A percentile compares a stretch with the other conserved stretches of the same genome.
phyloP scores from a whole-genome alignment of 2,329 filamentous ascomycete species.

The Trichoderma arundinaceum region DNA sequence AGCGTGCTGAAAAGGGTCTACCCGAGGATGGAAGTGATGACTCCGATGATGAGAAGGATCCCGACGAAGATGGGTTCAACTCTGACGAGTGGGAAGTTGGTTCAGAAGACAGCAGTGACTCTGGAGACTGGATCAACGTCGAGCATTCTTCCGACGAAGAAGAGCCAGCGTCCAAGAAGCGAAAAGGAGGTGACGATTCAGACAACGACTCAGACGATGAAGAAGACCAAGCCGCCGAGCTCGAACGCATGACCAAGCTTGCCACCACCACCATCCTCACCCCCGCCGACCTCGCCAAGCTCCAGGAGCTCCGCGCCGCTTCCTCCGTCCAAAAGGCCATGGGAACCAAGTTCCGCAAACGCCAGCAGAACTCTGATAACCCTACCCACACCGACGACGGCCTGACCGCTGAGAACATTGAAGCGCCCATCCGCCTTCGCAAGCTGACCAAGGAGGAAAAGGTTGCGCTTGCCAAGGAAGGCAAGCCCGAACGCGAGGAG shows the following conservation, averaged over 20 bases:
- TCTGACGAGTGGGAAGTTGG: constrained; percentile 66
- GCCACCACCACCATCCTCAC: constrained; percentile 95
- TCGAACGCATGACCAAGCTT: constrained; percentile 68
- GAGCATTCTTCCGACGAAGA: constrained; percentile 78
- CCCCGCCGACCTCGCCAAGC: constrained; percentile 92
- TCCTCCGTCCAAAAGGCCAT: constrained; percentile 71
- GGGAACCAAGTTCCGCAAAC: constrained; percentile 52
- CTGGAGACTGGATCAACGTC: constrained; percentile 92
- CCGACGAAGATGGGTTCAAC: constrained; percentile 60
- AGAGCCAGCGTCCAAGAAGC: constrained; percentile 63
- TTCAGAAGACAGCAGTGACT: constrained; percentile 68
- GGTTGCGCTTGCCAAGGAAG: constrained; percentile 80
- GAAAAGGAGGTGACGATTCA: constrained; percentile 43
- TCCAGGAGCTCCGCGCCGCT: constrained; percentile 81
- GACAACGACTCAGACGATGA: constrained; percentile 42
- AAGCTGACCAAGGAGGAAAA: constrained; percentile 91
- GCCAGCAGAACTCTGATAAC: constrained; percentile 52
- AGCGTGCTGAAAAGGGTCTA: constrained; percentile 70
- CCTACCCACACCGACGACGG: constrained; percentile 82
- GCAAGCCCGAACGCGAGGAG: constrained; percentile 76
- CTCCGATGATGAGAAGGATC: constrained; percentile 60
- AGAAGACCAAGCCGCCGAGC: constrained; percentile 53
- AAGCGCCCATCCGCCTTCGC: constrained; percentile 79
- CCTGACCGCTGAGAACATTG: constrained; percentile 88
- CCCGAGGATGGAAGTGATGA: constrained; percentile 66